These are phyloP conservation scores for Ganoderma sinense DNA, from an alignment of 1,284 basidiomycete species.

Conservation along the genomic window DNA sequence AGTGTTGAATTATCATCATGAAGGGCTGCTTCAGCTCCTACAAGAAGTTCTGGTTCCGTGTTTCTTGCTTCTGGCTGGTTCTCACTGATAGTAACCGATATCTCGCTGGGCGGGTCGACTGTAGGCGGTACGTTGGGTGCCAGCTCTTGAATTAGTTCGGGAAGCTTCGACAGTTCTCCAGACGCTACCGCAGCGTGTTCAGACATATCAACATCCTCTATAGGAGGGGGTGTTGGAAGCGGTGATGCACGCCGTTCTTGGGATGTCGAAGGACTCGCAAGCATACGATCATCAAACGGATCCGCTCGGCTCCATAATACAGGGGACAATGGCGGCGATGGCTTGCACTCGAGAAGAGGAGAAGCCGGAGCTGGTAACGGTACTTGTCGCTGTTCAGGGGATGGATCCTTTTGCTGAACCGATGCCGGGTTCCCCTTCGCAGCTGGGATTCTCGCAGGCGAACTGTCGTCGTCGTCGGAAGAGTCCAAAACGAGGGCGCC, in stretches of 20 bases:
- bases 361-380: background rate
- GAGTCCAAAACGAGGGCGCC: constrained; percentile 19
- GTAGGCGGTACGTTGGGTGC: background rate
- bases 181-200: background rate
- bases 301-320: background rate
- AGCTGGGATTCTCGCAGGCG: background rate
- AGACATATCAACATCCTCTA: background rate
- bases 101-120: background rate
- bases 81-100: background rate
- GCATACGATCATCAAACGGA: background rate
- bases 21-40: background rate
- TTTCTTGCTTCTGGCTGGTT: background rate
- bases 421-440: background rate
- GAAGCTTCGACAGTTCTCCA: too few relatives aligned
- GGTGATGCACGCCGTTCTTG: background rate
- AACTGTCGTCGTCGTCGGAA: constrained; percentile 23
- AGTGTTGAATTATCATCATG: background rate
- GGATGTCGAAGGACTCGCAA: background rate
- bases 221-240: background rate
- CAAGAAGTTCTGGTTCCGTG: background rate
- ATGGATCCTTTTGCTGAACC: background rate
- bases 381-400: background rate
- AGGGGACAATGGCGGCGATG: background rate
- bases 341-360: background rate
- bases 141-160: background rate